A percentile compares a stretch with the other conserved stretches of the same genome.
These are phyloP conservation scores for Dactylellina haptotyla DNA, from an alignment of 2,329 filamentous ascomycete species.

Conservation along the genomic window DNA sequence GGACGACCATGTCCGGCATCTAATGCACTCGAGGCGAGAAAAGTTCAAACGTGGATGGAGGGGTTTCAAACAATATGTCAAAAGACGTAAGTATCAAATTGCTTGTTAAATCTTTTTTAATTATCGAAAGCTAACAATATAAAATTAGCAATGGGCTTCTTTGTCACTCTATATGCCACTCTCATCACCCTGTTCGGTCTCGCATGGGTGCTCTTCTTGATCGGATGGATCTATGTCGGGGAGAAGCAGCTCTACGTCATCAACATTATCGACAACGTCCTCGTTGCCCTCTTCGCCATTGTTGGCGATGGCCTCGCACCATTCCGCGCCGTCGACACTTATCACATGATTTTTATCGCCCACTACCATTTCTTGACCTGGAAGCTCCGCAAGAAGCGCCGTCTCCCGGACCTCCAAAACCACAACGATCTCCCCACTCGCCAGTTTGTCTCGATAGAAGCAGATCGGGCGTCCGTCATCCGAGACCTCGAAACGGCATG, in stretches of 20 bases:
- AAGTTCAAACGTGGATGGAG: constrained; percentile 81
- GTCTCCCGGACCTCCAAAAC: constrained; percentile 72
- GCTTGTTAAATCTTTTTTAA: neutral
- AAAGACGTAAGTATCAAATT: constrained; percentile 68
- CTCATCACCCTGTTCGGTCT: constrained; percentile 86
- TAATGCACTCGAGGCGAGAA: constrained; percentile 82
- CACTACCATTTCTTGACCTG: constrained; percentile 76
- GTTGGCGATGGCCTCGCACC: constrained; percentile 77
- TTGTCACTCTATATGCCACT: constrained; percentile 83
- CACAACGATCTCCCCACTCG: constrained; percentile 73
- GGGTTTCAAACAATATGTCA: constrained; percentile 82
- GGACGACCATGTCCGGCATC: constrained; percentile 87
- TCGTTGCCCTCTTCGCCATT: constrained; percentile 76
- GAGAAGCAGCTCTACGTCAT: constrained; percentile 75
- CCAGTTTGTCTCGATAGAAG: constrained; percentile 62
- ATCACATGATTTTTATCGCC: constrained; percentile 85
- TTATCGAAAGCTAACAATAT: constrained; percentile 12
- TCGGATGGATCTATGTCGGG: constrained; percentile 87
- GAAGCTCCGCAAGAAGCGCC: constrained; percentile 71
- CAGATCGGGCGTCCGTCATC: constrained; percentile 62
- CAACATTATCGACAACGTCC: constrained; percentile 75
- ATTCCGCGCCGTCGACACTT: constrained; percentile 82
- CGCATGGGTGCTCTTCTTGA: constrained; percentile 90
- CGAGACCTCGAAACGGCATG: constrained; percentile 37
- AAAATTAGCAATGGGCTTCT: constrained; percentile 75